Evolutionary conservation across 306 rosid genomes (phyloP).

Genomic region (Lathyrus aphaca): DNA sequence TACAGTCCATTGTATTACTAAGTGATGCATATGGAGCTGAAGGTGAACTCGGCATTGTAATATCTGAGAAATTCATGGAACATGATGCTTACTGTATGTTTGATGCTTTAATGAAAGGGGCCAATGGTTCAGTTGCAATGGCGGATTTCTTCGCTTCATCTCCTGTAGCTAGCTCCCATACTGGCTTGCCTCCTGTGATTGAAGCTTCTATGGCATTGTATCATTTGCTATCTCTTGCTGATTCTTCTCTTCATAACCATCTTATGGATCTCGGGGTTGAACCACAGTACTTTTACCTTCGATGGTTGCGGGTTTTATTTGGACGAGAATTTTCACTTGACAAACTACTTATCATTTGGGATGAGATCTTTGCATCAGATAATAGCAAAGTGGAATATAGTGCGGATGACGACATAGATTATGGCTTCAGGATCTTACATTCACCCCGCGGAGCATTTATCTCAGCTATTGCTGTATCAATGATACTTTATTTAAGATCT

Average conservation of each 20-base stretch:
- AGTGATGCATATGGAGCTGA: constrained; percentile 97
- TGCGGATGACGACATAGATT: constrained; percentile 54
- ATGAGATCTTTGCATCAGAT: constrained; percentile 83
- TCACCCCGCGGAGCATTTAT: constrained; percentile 92
- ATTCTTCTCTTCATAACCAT: constrained; percentile 86
- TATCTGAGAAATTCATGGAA: constrained; percentile 92
- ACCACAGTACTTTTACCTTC: constrained; percentile 95
- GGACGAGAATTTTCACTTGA: constrained; percentile 93
- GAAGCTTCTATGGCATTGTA: constrained; percentile 91
- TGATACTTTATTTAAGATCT: constrained; percentile 88
- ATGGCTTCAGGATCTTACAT: constrained; percentile 57
- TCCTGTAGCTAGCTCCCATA: constrained; percentile 64
- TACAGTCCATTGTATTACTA: constrained; percentile 73
- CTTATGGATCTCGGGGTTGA: constrained; percentile 92
- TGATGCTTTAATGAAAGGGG: constrained; percentile 87
- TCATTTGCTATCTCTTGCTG: constrained; percentile 76
- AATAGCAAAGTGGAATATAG: constrained; percentile 51
- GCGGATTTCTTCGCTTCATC: constrained; percentile 79
- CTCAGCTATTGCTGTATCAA: constrained; percentile 83
- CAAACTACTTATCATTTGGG: constrained; percentile 84
- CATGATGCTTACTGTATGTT: constrained; percentile 95
- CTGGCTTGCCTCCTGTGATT: constrained; percentile 78
- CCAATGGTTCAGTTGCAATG: constrained; percentile 77
- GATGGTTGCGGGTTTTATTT: constrained; percentile 94
- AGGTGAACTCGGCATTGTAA: constrained; percentile 92